These are phyloP conservation scores for Colletotrichum paranaense DNA, from an alignment of 2,329 filamentous ascomycete species.

Conservation along the genomic window DNA sequence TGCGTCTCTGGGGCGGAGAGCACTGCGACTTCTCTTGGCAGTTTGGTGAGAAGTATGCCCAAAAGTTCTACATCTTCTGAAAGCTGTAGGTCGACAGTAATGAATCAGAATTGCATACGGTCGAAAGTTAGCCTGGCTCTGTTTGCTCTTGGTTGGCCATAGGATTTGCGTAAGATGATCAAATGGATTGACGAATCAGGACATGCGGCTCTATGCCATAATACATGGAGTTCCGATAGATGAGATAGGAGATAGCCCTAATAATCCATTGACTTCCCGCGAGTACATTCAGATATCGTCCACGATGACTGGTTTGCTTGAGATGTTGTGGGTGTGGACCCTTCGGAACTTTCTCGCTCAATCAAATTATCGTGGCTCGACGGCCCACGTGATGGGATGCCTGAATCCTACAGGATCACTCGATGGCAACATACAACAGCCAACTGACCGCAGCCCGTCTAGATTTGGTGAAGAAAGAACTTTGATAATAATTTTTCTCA, in stretches of 20 bases:
- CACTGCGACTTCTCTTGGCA: not conserved
- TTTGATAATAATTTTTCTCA: not conserved
- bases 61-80: constrained; percentile 8
- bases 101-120: not conserved
- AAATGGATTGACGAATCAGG: not conserved
- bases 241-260: not conserved
- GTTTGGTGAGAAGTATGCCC: not conserved
- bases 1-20: constrained; percentile 11
- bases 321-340: not conserved
- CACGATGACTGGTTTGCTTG: not conserved
- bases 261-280: not conserved
- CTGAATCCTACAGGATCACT: constrained; percentile 1
- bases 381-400: not conserved
- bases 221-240: not conserved
- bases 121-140: not conserved
- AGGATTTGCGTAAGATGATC: not conserved
- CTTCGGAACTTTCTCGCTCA: not conserved
- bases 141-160: no score
- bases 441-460: not conserved
- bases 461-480: not conserved
- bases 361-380: not conserved
- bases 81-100: not conserved
- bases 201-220: not conserved
- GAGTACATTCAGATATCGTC: not conserved
- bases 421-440: not conserved